phyloP scores from a whole-genome alignment of 108 stramenopile genomes.

The Nannochloropsis oceanica region DNA sequence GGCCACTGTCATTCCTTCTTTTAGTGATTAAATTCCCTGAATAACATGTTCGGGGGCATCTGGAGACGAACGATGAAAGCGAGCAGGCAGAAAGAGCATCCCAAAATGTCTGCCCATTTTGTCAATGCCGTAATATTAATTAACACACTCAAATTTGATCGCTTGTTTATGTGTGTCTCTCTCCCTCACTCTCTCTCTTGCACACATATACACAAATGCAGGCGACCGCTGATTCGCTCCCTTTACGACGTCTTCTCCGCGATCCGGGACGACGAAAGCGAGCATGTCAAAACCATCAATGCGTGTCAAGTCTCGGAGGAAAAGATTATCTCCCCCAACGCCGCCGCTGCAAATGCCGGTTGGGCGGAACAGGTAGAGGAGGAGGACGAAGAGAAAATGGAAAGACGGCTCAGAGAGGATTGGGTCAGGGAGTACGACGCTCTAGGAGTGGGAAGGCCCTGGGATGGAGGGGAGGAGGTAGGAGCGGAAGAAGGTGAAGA shows the following conservation, averaged over 20 bases:
- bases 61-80: too few relatives aligned
- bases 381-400: not conserved
- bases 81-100: too few relatives aligned
- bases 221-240: conserved; percentile 7
- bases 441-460: not conserved
- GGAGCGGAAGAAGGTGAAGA: not conserved
- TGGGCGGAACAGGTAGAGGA: conserved; percentile 10
- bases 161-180: not conserved
- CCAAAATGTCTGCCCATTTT: too few relatives aligned
- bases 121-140: too few relatives aligned
- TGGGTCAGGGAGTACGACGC: not conserved
- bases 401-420: not conserved
- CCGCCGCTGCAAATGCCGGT: conserved; percentile 2
- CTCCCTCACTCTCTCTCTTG: not conserved
- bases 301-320: conserved; percentile 18
- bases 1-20: too few relatives aligned
- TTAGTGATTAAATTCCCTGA: too few relatives aligned
- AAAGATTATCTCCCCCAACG: conserved; percentile 9
- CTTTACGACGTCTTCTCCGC: conserved; percentile 31
- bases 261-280: conserved; percentile 29
- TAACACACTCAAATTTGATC: not conserved
- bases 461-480: not conserved
- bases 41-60: too few relatives aligned
- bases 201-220: not conserved
- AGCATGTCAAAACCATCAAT: conserved; percentile 36